Percentiles rank a stretch among this genome's conserved stretches.
phyloP scores from a whole-genome alignment of 257 asterid species.

The Jacaranda mimosifolia region DNA sequence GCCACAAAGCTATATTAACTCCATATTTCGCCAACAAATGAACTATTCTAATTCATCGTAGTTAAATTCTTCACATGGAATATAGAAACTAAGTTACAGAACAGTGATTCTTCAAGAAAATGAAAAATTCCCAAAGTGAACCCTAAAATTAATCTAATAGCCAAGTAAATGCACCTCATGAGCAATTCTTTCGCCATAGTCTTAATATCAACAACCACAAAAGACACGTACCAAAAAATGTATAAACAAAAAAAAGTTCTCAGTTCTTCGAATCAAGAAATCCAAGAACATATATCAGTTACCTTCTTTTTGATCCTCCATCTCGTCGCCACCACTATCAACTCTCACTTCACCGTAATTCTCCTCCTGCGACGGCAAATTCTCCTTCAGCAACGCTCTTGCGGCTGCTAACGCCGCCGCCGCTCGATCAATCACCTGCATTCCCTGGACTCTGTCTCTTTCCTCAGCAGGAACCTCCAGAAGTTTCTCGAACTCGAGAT shows the following conservation, averaged over 20 bases:
- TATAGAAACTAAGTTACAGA: background rate
- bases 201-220: background rate
- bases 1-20: no score
- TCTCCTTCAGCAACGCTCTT: conserved; percentile 71
- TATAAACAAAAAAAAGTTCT: no score
- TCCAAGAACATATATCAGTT: conserved; percentile 3
- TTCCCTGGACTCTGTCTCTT: conserved; percentile 81
- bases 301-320: conserved; percentile 56
- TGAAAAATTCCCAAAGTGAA: background rate
- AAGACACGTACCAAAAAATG: background rate
- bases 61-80: background rate
- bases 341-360: conserved; percentile 37
- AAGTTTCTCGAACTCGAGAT: conserved; percentile 72
- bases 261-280: background rate
- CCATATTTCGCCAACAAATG: background rate
- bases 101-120: background rate
- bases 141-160: conserved; percentile 3
- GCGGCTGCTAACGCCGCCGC: conserved; percentile 98
- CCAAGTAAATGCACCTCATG: background rate
- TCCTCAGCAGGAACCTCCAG: conserved; percentile 74
- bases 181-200: background rate
- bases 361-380: conserved; percentile 38
- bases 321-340: conserved; percentile 26
- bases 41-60: background rate
- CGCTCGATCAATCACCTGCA: conserved; percentile 97